Evolutionary conservation across 2,329 filamentous ascomycete species (phyloP), one percentile per base, ranked within the genome.

Genomic region (Fusarium beomiforme): DNA sequence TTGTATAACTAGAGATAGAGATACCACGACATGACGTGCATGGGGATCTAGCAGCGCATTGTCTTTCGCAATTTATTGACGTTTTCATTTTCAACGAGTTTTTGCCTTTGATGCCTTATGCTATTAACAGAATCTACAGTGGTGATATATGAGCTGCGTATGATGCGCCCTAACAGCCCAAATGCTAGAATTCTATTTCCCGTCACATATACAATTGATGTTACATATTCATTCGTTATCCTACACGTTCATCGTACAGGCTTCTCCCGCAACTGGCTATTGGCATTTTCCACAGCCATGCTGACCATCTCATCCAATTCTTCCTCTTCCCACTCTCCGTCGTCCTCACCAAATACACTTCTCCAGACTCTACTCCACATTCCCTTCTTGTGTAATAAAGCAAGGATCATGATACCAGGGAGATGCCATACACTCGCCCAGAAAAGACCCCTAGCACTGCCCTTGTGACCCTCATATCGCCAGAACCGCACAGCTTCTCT

Each of bases 361-460:
- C 85, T 88, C 90, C 92, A 95, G n/a, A 95, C 89, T 19, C 94
- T 87, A 70, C 90, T 88, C 94, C 93, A 96, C 82, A 97, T 87
- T 0, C 95, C 95, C 83, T 94, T 97, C 87, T 99, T 99, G 81
- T 97, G 93, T 59, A 92, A 88, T 81, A 98, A 91, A 5, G 94
- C 95, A 67, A 98, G 84, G 49, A 98, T 94, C 86, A 99, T 90
- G 43, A 98, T 87, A 29, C 92, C 92, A 0, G 96, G 96, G 50
- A 99, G 81, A 83, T 98, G 95, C 96, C 95, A 98, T 13, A 99
- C 94, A 79, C 94, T 97, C 3, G 96, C 95, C 96, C 96, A 99
- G 81, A 99, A 99, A 56, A 99, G 81, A 0, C 92, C 91, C 60
- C 94, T 88, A 4, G 96, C 95, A 21, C 89, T 93, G 4, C 95